phyloP scores from a whole-genome alignment of 2,329 filamentous ascomycete species.

The Colletotrichum filicis region DNA sequence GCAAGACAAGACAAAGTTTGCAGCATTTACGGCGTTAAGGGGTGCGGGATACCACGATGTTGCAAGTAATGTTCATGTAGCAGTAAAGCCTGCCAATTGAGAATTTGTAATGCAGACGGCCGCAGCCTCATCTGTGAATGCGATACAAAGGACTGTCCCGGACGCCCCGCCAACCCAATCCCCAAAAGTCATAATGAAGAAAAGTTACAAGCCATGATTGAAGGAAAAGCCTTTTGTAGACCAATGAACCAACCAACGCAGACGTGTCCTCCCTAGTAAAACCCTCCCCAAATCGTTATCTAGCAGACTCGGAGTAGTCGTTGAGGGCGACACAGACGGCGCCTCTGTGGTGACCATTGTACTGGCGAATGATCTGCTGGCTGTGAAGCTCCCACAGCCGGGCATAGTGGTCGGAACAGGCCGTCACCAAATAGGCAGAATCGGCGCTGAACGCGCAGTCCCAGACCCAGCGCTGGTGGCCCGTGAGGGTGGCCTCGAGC shows the following conservation, averaged over 20 bases:
- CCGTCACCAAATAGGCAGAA: slow-evolving; percentile 91
- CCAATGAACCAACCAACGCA: slow-evolving; percentile 12
- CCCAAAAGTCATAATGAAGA: slow-evolving; percentile 23
- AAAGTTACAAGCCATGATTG: slow-evolving; percentile 21
- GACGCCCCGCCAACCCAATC: slow-evolving; percentile 36
- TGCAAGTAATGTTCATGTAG: slow-evolving; percentile 23
- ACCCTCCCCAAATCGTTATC: slow-evolving; percentile 26
- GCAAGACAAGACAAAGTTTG: neutral
- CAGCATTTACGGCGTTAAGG: slow-evolving; percentile 33
- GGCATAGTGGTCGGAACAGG: slow-evolving; percentile 93
- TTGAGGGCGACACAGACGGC: slow-evolving; percentile 94
- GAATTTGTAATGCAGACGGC: slow-evolving; percentile 25
- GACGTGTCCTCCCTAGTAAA: slow-evolving; percentile 1
- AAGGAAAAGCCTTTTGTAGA: slow-evolving; percentile 1
- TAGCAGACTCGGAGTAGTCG: slow-evolving; percentile 74
- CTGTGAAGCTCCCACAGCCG: slow-evolving; percentile 89
- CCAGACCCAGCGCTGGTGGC: slow-evolving; percentile 97
- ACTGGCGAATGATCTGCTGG: slow-evolving; percentile 92
- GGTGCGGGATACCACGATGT: slow-evolving; percentile 28
- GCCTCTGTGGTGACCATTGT: slow-evolving; percentile 92
- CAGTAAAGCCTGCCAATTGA: slow-evolving; percentile 19
- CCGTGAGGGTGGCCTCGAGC: slow-evolving; percentile 86
- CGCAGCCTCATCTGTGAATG: slow-evolving; percentile 21
- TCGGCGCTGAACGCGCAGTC: slow-evolving; percentile 96
- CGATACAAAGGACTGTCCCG: slow-evolving; percentile 29